A percentile compares a stretch with the other conserved stretches of the same genome.
Evolutionary conservation across 345 rosid genomes (phyloP).

Genomic region (Clausena lansium): DNA sequence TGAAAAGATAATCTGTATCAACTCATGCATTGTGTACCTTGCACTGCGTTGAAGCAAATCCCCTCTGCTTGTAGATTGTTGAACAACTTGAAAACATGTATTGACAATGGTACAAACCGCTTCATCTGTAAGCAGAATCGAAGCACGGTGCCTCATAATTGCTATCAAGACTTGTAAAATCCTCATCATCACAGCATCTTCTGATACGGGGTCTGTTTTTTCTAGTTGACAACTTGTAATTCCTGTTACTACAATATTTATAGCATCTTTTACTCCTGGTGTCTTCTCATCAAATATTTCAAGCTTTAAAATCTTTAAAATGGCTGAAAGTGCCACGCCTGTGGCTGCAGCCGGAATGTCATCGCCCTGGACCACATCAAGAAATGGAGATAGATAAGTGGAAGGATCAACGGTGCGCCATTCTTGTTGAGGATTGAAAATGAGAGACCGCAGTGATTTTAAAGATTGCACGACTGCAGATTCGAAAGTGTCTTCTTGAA

Average conservation of each 20-base stretch:
- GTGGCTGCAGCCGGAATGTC: slow-evolving; percentile 81
- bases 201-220: slow-evolving; percentile 53
- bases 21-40: slow-evolving; percentile 76
- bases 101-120: slow-evolving; percentile 82
- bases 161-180: slow-evolving; percentile 65
- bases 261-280: slow-evolving; percentile 68
- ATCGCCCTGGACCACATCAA: slow-evolving; percentile 78
- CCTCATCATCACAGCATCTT: slow-evolving; percentile 85
- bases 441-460: slow-evolving; percentile 70
- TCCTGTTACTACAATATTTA: slow-evolving; percentile 52
- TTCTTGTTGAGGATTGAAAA: slow-evolving; percentile 89
- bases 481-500: slow-evolving; percentile 57
- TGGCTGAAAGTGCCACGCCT: slow-evolving; percentile 55
- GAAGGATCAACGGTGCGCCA: slow-evolving; percentile 82
- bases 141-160: slow-evolving; percentile 64
- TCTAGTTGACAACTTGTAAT: slow-evolving; percentile 84
- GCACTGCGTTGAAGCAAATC: slow-evolving; percentile 83
- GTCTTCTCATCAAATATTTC: slow-evolving; percentile 75
- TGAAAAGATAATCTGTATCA: slow-evolving; percentile 70
- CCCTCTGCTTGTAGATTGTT: slow-evolving; percentile 66
- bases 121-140: slow-evolving; percentile 56
- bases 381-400: slow-evolving; percentile 73
- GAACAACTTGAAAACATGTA: slow-evolving; percentile 86
- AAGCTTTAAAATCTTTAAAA: slow-evolving; percentile 61
- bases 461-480: slow-evolving; percentile 57